Evolutionary conservation across 2,329 filamentous ascomycete species (phyloP).

Genomic region (Aspergillus sp.): DNA sequence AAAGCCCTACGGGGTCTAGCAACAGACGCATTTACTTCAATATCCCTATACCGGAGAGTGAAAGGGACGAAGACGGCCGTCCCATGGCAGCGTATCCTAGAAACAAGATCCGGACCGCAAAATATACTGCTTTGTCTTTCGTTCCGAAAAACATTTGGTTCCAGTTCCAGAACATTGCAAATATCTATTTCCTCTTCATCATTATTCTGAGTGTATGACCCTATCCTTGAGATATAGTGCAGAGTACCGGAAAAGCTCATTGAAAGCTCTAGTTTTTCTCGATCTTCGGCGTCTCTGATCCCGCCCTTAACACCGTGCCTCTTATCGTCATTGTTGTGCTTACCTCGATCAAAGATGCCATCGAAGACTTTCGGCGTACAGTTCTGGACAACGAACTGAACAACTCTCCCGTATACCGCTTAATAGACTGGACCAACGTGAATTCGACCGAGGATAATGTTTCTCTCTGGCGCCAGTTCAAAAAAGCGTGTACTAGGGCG

Average conservation of each 20-base stretch:
- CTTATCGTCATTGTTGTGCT: conserved; percentile 88
- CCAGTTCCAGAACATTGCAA: conserved; percentile 98
- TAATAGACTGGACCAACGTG: conserved; percentile 88
- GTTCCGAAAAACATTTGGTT: conserved; percentile 96
- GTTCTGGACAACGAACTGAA: conserved; percentile 91
- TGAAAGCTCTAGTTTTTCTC: conserved; percentile 72
- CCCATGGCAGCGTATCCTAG: conserved; percentile 71
- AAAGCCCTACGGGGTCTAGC: conserved; percentile 46
- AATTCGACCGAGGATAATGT: conserved; percentile 88
- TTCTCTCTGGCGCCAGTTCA: conserved; percentile 81
- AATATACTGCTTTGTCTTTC: conserved; percentile 95
- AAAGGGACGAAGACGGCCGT: conserved; percentile 78
- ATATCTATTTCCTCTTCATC: conserved; percentile 96
- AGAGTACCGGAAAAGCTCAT: conserved; percentile 24
- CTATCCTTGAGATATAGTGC: not conserved
- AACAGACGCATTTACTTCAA: conserved; percentile 70
- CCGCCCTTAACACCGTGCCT: conserved; percentile 84
- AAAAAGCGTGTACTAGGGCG: conserved; percentile 77
- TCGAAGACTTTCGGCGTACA: conserved; percentile 93
- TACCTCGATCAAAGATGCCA: conserved; percentile 89
- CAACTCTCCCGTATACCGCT: conserved; percentile 89
- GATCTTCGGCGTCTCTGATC: conserved; percentile 91
- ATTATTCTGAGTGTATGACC: conserved; percentile 85
- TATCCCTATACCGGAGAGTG: conserved; percentile 70
- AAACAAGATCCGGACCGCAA: conserved; percentile 97